These are phyloP conservation scores for Mortierella sp. DNA, from an alignment of 371 early-diverging fungal species.

Conservation along the genomic window DNA sequence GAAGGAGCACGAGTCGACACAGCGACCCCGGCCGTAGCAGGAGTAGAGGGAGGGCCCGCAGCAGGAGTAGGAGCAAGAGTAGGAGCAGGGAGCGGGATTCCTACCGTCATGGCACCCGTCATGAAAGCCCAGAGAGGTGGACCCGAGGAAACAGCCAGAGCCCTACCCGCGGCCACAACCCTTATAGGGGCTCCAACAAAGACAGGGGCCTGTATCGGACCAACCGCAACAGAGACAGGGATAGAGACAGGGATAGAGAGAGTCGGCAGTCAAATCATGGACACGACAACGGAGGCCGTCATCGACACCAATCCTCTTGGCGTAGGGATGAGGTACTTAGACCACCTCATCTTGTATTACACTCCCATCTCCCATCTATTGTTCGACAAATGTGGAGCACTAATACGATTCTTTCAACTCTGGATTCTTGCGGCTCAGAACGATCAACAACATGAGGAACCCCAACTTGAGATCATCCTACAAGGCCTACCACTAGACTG, in stretches of 20 bases:
- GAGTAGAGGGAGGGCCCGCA: constrained; percentile 12
- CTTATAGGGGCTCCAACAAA: not conserved
- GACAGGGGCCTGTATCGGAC: not conserved
- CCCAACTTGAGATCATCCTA: constrained; percentile 36
- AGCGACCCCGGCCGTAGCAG: not conserved
- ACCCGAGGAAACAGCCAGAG: constrained; percentile 17
- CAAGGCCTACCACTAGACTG: constrained; percentile 30
- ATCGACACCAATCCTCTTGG: constrained; percentile 2
- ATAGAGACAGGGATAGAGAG: constrained; percentile 6
- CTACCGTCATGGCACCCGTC: not conserved
- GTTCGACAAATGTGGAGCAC: too few species aligned
- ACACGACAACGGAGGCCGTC: not conserved
- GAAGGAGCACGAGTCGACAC: not conserved
- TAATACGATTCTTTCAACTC: too few species aligned
- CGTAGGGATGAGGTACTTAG: constrained; percentile 6
- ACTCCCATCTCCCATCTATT: too few species aligned
- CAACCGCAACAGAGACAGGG: not conserved
- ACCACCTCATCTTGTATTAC: too few species aligned
- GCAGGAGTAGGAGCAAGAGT: constrained; percentile 13
- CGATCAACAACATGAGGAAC: constrained; percentile 13
- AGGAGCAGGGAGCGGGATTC: constrained; percentile 16
- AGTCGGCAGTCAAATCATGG: not conserved
- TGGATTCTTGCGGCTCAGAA: constrained; percentile 7
- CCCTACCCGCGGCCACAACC: constrained; percentile 7
- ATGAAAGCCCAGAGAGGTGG: constrained; percentile 7